Evolutionary conservation across 1,284 basidiomycete species (phyloP).

Genomic region (Polyporus tsugae): DNA sequence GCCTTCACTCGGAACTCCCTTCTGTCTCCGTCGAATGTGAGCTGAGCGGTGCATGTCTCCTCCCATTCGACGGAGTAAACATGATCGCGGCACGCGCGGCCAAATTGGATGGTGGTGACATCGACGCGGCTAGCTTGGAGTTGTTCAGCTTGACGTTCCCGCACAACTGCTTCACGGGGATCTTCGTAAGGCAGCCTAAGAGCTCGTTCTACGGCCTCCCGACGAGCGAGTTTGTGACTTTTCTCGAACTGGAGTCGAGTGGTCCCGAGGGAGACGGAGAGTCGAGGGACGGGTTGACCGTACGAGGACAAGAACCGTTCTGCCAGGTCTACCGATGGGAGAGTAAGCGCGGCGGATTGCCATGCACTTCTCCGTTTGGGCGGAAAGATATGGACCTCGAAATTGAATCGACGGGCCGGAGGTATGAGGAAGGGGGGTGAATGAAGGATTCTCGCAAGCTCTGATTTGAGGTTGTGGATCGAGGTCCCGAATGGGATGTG

Average conservation of each 20-base stretch:
- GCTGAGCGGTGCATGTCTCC: slow-evolving; percentile 38
- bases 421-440: slow-evolving; percentile 45
- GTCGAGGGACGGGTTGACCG: slow-evolving; percentile 39
- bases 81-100: slow-evolving; percentile 62
- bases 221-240: slow-evolving; percentile 44
- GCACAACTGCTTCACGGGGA: slow-evolving; percentile 45
- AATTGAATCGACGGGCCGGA: slow-evolving; percentile 52
- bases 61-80: slow-evolving; percentile 68
- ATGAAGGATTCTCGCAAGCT: slow-evolving; percentile 57
- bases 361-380: slow-evolving; percentile 39
- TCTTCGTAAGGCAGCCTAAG: slow-evolving; percentile 55
- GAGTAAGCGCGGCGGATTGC: slow-evolving; percentile 56
- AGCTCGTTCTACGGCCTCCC: slow-evolving; percentile 51
- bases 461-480: slow-evolving; percentile 44
- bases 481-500: slow-evolving; percentile 46
- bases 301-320: slow-evolving; percentile 53
- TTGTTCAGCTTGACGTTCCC: slow-evolving; percentile 36
- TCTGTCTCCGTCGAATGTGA: slow-evolving; percentile 53
- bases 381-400: slow-evolving; percentile 48
- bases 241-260: slow-evolving; percentile 48
- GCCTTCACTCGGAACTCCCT: slow-evolving; percentile 55
- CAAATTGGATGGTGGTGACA: slow-evolving; percentile 53
- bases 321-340: slow-evolving; percentile 52
- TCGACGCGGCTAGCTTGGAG: slow-evolving; percentile 42
- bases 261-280: slow-evolving; percentile 35